Conservation (phyloP, 805 yeast species). For the Myxozyma monticola region DNA sequence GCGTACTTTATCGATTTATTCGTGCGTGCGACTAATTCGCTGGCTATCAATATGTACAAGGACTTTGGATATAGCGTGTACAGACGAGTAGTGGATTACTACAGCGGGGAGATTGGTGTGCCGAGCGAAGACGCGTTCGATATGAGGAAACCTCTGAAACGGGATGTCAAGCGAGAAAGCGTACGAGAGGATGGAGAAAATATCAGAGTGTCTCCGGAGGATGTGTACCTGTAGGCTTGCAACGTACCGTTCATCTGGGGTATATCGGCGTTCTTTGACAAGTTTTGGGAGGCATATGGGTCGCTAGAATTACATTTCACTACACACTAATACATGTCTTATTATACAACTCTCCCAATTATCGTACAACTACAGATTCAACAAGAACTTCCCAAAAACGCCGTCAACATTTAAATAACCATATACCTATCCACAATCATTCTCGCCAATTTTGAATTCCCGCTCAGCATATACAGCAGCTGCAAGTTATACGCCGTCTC, state of each 20-base stretch:
- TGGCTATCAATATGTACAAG: slow-evolving; percentile 82
- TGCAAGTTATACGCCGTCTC: slow-evolving; percentile 88
- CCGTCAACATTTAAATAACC: slow-evolving; percentile 7
- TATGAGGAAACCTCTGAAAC: slow-evolving; percentile 44
- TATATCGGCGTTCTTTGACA: neutral
- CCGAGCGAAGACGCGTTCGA: slow-evolving; percentile 79
- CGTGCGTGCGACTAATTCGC: slow-evolving; percentile 78
- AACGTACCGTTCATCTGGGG: neutral
- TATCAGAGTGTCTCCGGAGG: slow-evolving; percentile 30
- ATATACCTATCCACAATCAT: slow-evolving; percentile 65
- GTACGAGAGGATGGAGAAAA: slow-evolving; percentile 34
- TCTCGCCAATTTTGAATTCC: slow-evolving; percentile 66
- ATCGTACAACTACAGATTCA: no score
- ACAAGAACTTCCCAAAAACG: neutral
- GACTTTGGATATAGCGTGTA: slow-evolving; percentile 81
- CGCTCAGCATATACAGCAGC: slow-evolving; percentile 71
- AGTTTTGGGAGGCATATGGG: neutral
- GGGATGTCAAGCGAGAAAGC: slow-evolving; percentile 38
- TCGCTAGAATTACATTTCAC: neutral
- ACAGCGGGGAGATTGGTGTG: slow-evolving; percentile 47
- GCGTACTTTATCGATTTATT: slow-evolving; percentile 87
- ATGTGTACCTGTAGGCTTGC: slow-evolving; percentile 17
- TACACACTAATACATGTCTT: neutral
- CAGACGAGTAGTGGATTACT: slow-evolving; percentile 86
- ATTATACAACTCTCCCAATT: neutral